These are phyloP conservation scores for Pythium insidiosum DNA, from an alignment of 352 stramenopile species.

Conservation along the genomic window DNA sequence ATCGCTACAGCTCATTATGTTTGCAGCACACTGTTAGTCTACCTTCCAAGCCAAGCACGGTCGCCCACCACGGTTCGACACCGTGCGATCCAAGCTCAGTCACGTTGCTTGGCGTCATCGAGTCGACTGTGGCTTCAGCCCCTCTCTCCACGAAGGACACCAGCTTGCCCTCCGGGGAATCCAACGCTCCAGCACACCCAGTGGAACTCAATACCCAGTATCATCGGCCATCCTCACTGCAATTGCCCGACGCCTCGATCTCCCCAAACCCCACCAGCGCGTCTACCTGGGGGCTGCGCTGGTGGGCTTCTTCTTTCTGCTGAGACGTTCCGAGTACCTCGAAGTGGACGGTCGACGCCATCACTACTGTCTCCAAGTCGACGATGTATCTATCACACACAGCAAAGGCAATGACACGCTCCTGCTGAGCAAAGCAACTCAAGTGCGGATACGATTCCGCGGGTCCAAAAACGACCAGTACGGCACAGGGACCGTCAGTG, in stretches of 20 bases:
- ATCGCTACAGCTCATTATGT: slow-evolving; percentile 11
- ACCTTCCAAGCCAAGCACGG: no score
- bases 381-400: no score
- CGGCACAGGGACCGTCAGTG: no score
- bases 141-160: background rate
- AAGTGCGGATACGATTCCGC: no score
- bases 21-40: slow-evolving; percentile 11
- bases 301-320: slow-evolving; percentile 17
- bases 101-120: slow-evolving; percentile 14
- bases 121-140: background rate
- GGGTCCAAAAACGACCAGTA: no score
- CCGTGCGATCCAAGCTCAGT: slow-evolving; percentile 12
- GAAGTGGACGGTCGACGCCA: background rate
- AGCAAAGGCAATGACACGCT: no score
- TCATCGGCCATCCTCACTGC: slow-evolving; percentile 2
- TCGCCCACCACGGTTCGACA: background rate
- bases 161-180: slow-evolving; percentile 4
- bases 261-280: slow-evolving; percentile 9
- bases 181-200: no score
- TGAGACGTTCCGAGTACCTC: slow-evolving; percentile 13
- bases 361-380: slow-evolving; percentile 5
- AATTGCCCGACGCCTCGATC: background rate
- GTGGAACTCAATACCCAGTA: background rate
- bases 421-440: no score
- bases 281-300: slow-evolving; percentile 17